These are phyloP conservation scores for Mycena epipterygia DNA, from an alignment of 768 basidiomycete species.

Conservation along the genomic window DNA sequence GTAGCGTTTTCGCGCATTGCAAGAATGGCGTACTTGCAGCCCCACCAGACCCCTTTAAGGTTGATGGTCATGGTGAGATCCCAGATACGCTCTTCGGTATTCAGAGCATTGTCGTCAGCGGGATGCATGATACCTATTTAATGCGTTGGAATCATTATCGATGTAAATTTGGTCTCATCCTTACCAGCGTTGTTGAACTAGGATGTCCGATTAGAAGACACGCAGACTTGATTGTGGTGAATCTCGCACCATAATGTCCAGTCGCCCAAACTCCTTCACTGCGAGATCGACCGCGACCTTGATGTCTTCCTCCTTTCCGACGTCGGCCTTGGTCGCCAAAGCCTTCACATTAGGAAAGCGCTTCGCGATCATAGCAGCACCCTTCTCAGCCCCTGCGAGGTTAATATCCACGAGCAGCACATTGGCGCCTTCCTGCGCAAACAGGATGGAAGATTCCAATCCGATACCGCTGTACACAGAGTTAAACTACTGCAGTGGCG, in stretches of 20 bases:
- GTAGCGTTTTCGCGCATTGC: conserved; percentile 96
- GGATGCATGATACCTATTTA: conserved; percentile 96
- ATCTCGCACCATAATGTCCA: conserved; percentile 93
- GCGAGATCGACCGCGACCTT: conserved; percentile 86
- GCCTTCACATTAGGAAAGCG: conserved; percentile 79
- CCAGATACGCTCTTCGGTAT: conserved; percentile 98
- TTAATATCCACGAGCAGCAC: conserved; percentile 94
- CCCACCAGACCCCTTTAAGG: conserved; percentile 99
- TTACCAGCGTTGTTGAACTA: conserved; percentile 95
- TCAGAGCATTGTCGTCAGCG: conserved; percentile 93
- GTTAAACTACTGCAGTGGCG: conserved; percentile 22
- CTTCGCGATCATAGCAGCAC: conserved; percentile 70
- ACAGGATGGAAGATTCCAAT: conserved; percentile 94
- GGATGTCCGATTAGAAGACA: background rate
- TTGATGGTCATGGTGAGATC: conserved; percentile 94
- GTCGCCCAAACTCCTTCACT: conserved; percentile 88
- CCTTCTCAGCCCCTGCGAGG: conserved; percentile 76
- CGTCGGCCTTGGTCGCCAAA: conserved; percentile 84
- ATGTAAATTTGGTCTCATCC: conserved; percentile 26
- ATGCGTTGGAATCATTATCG: conserved; percentile 11
- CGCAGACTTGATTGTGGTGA: background rate
- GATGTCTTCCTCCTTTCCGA: conserved; percentile 89
- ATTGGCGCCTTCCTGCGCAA: conserved; percentile 95
- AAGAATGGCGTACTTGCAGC: conserved; percentile 96
- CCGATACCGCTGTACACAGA: conserved; percentile 85